Base-by-base conservation (phyloP, 2,329 filamentous ascomycete species). In the Pseudopithomyces maydicus region DNA sequence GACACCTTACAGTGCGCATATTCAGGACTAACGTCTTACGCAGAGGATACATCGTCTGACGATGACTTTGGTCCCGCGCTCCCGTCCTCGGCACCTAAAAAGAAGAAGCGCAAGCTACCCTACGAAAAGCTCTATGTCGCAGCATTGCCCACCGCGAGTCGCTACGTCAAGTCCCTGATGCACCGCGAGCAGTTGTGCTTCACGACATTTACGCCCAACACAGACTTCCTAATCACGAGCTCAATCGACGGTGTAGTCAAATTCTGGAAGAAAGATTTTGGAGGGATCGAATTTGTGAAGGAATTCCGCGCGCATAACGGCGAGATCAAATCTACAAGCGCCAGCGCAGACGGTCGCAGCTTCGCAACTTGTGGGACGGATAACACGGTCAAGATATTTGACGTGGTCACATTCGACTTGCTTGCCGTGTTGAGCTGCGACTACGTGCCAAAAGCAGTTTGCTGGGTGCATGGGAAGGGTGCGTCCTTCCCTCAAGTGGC, bases 131-230 rank as follows among this genome's bases (percentile, higher is more conserved):
- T 98, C 69, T 98, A 97, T 78, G 82, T 98, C 62, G 91, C 91
- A 56, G 94, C 95, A 38, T 84, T 99, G 36, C 95, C 95, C 4
- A 86, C 85, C 49, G 90, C 91, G 19, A 71, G 83, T 36, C 89
- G 91, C 44, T 99, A 99, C 79, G 96, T 90, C 56, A 96, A 93
- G 72, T 98, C 95, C 44, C 82, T 99, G 70, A 99, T 99, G 96
- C 95, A 99, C 84, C 93, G 94, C 79, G 95, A 99, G 66, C 92
- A 97, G 78, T 79, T 99, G 48, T 86, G 90, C 55, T 98, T 93
- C 70, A 86, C 91, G 61, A 96, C 89, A 12, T 88, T 97, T 74
- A 97, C 96, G 1, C 93, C 93, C 0, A 81, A 89, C 57, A 97
- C 94, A 57, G 95, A 98, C 66, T 99, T 99, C 73, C 82, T 99